A percentile compares a stretch with the other conserved stretches of the same genome.
Evolutionary conservation across 106 monocot species (phyloP).

Genomic region (Dendrobium officinale): DNA sequence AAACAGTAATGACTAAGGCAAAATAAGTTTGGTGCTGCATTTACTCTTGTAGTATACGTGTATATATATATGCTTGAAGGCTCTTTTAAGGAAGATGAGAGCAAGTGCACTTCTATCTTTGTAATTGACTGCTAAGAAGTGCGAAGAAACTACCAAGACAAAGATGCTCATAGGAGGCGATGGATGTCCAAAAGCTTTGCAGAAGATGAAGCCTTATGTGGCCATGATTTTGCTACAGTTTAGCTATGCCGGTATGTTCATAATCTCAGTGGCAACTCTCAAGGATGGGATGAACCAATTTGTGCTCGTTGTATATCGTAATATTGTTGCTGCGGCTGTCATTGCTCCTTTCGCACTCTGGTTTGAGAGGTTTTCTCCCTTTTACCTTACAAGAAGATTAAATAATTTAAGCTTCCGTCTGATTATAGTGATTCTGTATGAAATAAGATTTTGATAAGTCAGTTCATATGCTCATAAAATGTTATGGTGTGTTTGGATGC

Average conservation of each 20-base stretch:
- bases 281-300: slow-evolving; percentile 59
- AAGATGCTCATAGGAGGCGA: background rate
- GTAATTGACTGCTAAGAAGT: background rate
- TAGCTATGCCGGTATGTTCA: slow-evolving; percentile 46
- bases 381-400: background rate
- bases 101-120: background rate
- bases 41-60: no score
- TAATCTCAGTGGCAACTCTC: slow-evolving; percentile 33
- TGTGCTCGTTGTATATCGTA: slow-evolving; percentile 52
- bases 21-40: no score
- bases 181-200: slow-evolving; percentile 6
- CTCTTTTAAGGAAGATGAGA: background rate
- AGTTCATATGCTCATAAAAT: no score
- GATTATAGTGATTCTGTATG: no score
- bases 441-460: no score
- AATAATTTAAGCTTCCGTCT: background rate
- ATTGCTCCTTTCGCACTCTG: slow-evolving; percentile 51
- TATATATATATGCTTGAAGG: background rate
- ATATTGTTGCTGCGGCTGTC: slow-evolving; percentile 26
- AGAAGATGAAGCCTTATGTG: slow-evolving; percentile 35
- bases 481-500: no score
- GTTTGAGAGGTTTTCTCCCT: slow-evolving; percentile 43
- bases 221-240: slow-evolving; percentile 52
- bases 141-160: background rate
- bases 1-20: no score